Conservation (phyloP, 176 grass and related monocot species). For the Raddia guianensis region DNA sequence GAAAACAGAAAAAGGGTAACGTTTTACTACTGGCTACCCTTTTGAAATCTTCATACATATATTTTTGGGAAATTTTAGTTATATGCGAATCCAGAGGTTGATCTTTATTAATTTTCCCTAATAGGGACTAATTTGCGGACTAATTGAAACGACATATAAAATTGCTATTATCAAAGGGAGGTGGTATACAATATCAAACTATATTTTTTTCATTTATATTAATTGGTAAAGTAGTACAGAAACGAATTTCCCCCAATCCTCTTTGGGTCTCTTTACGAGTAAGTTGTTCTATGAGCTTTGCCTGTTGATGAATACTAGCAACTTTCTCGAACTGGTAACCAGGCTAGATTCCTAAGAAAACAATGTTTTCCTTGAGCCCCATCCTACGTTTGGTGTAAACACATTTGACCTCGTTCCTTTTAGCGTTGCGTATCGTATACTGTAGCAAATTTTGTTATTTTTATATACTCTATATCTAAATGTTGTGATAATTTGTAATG, state of each 20-base stretch:
- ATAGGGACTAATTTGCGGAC: neutral
- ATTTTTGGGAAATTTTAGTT: too few relatives aligned
- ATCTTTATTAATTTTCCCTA: too few relatives aligned
- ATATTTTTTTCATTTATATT: neutral
- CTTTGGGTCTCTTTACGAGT: neutral
- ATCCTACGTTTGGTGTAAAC: neutral
- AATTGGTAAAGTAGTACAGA: neutral
- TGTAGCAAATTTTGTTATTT: too few relatives aligned
- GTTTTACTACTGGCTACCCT: too few relatives aligned
- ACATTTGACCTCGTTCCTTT: too few relatives aligned
- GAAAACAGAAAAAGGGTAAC: too few relatives aligned
- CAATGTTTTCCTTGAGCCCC: neutral
- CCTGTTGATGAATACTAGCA: neutral
- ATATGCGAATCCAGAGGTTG: too few relatives aligned
- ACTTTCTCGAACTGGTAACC: neutral
- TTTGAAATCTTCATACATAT: too few relatives aligned
- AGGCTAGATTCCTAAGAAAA: neutral
- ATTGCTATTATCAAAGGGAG: neutral
- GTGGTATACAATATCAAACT: neutral
- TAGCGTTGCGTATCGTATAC: too few relatives aligned
- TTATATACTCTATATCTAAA: too few relatives aligned
- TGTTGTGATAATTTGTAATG: too few relatives aligned
- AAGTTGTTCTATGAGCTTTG: neutral
- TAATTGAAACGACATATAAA: conserved; percentile 8
- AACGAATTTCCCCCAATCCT: neutral